Base-by-base conservation (phyloP, 1,284 basidiomycete species). In the Thecaphora frezii region DNA sequence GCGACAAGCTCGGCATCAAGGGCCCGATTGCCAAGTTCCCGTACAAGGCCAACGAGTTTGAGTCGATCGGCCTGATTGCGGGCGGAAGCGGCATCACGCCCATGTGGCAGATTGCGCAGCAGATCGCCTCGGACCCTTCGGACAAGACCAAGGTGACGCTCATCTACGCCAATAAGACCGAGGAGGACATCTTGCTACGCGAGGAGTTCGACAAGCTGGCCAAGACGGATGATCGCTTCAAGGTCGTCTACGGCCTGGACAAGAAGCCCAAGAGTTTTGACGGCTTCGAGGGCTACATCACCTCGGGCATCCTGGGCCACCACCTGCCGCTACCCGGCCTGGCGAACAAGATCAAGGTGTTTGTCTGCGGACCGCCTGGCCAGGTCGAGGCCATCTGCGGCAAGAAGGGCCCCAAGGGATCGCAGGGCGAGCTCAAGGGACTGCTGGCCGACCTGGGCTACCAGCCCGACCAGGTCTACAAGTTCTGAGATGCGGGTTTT, bases 81-180 rank as follows among this genome's bases (percentile, higher is more conserved):
- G 94, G 94, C 58, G 91, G 91, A 44, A 88, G 85, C 62, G 91
- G 91, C 74, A 90, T 81, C 64, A 81, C 80, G 1, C 79, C 79
- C 44, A 76, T 80, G 73, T 80, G 73, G 73, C 79, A 80, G 58
- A 50, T 77, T 39, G 77, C 80, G 28, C 77, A 81, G 61, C 59
- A 73, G 30, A 80, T 80, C 46, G 72, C 75, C 39, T 50, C 61
- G 43, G 75, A 82, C 76, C 77, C 83, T 1, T 86, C 89, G 69
- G 97, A 98, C 86, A 93, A 89, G 83, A 97, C 96, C 66, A 92
- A 93, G 79, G 94, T 91, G 81, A 96, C 89, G 46, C 84, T 97
- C 53, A 82, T 98, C 73, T 97, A 90, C 81, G 87, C 89, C 42
- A 97, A 97, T 81, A 85, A 91, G 48, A 85, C 88, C n/a, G 89